Conservation (phyloP, 2,329 filamentous ascomycete genomes). For the Zymoseptoria tritici region DNA sequence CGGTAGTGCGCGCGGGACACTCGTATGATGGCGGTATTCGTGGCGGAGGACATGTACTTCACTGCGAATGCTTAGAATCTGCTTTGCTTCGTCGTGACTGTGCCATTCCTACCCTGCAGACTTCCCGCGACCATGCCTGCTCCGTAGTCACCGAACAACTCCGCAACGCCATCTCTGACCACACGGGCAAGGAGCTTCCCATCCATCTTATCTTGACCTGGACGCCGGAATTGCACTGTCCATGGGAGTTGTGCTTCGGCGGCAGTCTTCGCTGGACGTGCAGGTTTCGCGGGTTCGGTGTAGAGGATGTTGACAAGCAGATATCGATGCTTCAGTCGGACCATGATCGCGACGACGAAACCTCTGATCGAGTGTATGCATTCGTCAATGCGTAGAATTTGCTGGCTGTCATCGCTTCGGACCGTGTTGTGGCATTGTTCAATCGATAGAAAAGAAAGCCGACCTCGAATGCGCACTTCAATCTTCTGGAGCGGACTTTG, state of each 20-base stretch:
- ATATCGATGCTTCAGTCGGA: constrained; percentile 93
- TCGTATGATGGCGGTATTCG: constrained; percentile 85
- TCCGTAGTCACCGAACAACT: constrained; percentile 84
- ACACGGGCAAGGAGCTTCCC: constrained; percentile 57
- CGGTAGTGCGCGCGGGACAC: constrained; percentile 76
- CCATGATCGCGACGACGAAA: constrained; percentile 62
- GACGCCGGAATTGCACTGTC: constrained; percentile 67
- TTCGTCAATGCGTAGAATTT: neutral
- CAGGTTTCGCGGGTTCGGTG: constrained; percentile 37
- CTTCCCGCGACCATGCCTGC: constrained; percentile 63
- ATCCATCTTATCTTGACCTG: constrained; percentile 66
- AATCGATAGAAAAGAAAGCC: neutral
- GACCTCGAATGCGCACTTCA: neutral
- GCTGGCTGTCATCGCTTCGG: neutral
- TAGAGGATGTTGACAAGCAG: constrained; percentile 92
- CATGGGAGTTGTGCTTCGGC: constrained; percentile 41
- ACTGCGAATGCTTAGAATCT: constrained; percentile 46
- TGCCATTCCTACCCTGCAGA: constrained; percentile 51
- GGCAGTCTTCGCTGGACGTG: constrained; percentile 14
- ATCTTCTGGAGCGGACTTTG: neutral
- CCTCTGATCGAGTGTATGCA: neutral
- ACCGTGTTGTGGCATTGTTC: neutral
- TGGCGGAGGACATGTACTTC: constrained; percentile 88
- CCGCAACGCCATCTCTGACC: constrained; percentile 62
- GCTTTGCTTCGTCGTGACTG: neutral